Conservation (phyloP, 208 protist genomes). For the Strigomonas galati region DNA sequence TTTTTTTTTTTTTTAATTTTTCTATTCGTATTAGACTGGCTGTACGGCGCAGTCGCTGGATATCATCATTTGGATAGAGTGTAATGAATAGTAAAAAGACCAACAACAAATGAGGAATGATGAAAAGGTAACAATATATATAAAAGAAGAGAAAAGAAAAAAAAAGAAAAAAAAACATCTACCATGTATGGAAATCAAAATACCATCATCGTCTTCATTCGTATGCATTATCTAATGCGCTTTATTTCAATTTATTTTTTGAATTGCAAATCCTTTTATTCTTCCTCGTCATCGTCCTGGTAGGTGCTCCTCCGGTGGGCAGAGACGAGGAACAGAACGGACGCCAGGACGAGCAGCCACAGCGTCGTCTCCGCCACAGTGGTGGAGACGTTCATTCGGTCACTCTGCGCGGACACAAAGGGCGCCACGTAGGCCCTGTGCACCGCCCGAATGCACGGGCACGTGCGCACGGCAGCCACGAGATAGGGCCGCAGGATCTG, state of each 20-base stretch:
- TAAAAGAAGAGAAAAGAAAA: neutral
- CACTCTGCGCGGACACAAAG: constrained; percentile 16
- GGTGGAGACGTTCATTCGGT: neutral
- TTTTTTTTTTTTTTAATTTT: constrained; percentile 75
- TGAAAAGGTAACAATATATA: neutral
- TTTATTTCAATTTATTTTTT: constrained; percentile 15
- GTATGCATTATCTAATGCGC: neutral
- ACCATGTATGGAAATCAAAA: neutral
- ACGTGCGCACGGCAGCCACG: constrained; percentile 30
- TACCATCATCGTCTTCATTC: constrained; percentile 1
- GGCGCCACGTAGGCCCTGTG: constrained; percentile 16
- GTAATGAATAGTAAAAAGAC: neutral
- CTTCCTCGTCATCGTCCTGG: constrained; percentile 24
- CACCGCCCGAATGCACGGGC: constrained; percentile 22
- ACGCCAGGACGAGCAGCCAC: constrained; percentile 29
- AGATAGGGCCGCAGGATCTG: constrained; percentile 56
- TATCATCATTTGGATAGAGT: no score
- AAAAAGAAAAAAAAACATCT: no score
- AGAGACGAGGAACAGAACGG: constrained; percentile 27
- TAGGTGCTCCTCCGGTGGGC: constrained; percentile 23
- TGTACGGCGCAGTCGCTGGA: no score
- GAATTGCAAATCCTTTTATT: constrained; percentile 13
- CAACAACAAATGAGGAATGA: constrained; percentile 4
- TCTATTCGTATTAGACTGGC: constrained; percentile 56
- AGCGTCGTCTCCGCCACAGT: constrained; percentile 28